These are phyloP conservation scores for Gamsiella multidivaricata DNA, from an alignment of 192 early-diverging fungal species.

Conservation along the genomic window DNA sequence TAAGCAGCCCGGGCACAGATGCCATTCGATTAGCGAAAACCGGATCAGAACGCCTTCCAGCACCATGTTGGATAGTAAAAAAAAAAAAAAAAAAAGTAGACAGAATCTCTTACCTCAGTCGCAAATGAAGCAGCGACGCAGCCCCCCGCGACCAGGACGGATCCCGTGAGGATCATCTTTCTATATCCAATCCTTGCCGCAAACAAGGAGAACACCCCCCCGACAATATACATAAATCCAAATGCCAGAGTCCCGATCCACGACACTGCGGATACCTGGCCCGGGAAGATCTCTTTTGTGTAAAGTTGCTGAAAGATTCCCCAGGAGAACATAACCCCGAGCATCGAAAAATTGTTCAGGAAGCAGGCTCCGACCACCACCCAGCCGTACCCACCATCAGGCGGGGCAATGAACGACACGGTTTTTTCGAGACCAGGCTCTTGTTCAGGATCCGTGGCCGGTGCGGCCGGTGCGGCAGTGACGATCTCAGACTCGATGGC, in stretches of 20 bases:
- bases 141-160: slow-evolving; percentile 34
- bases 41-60: too few relatives aligned
- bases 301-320: slow-evolving; percentile 62
- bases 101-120: slow-evolving; percentile 32
- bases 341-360: slow-evolving; percentile 53
- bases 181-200: slow-evolving; percentile 45
- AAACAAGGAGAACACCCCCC: slow-evolving; percentile 38
- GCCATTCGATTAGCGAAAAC: too few relatives aligned
- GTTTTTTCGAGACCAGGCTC: background rate
- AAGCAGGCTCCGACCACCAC: slow-evolving; percentile 56
- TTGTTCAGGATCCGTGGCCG: background rate
- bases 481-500: background rate
- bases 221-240: slow-evolving; percentile 44
- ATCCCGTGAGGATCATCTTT: slow-evolving; percentile 35
- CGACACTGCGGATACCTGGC: slow-evolving; percentile 52
- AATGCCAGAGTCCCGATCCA: slow-evolving; percentile 56
- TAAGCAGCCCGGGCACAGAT: too few relatives aligned
- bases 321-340: slow-evolving; percentile 62
- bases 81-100: background rate
- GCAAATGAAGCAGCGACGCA: slow-evolving; percentile 57
- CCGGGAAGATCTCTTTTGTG: slow-evolving; percentile 50
- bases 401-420: slow-evolving; percentile 8
- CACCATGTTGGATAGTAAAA: background rate
- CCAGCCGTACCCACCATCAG: slow-evolving; percentile 61
- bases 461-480: background rate